Percentiles rank a stretch among this genome's conserved stretches.
phyloP scores from a whole-genome alignment of 2,329 filamentous ascomycete genomes.

The Bertia moriformis region DNA sequence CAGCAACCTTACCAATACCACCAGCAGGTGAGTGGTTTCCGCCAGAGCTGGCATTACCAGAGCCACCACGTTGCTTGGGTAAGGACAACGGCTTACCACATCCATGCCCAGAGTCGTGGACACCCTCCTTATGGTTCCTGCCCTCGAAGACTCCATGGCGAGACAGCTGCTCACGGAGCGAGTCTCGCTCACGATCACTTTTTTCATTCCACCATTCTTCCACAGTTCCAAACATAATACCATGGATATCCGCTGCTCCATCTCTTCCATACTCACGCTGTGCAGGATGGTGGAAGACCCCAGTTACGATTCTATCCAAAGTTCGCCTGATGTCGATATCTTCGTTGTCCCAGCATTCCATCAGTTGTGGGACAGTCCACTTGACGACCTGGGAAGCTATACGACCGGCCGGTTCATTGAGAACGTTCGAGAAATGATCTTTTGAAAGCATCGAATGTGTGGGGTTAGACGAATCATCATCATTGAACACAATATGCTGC shows the following conservation, averaged over 20 bases:
- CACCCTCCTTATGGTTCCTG: constrained; percentile 4
- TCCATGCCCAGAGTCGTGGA: neutral
- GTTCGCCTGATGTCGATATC: constrained; percentile 47
- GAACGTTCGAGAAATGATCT: constrained; percentile 42
- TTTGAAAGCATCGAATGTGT: constrained; percentile 44
- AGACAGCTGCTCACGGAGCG: constrained; percentile 11
- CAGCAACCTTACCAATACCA: neutral
- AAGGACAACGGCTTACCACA: neutral
- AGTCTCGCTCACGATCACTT: constrained; percentile 7
- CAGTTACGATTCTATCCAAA: constrained; percentile 39
- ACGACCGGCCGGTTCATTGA: constrained; percentile 38
- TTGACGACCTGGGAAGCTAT: constrained; percentile 44
- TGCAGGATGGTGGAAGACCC: constrained; percentile 54
- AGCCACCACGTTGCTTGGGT: neutral
- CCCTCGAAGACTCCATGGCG: constrained; percentile 11
- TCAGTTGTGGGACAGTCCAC: constrained; percentile 50
- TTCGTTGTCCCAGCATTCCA: constrained; percentile 57
- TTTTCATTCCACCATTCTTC: constrained; percentile 33
- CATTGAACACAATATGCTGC: constrained; percentile 10
- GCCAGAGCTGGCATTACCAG: neutral
- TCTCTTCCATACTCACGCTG: constrained; percentile 28
- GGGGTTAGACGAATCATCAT: constrained; percentile 25
- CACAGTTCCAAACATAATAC: constrained; percentile 51
- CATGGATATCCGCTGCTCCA: constrained; percentile 41
- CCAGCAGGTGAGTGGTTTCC: neutral